A percentile compares a stretch with the other conserved stretches of the same genome.
phyloP scores from a whole-genome alignment of 176 grass and related monocot genomes.

The Oryza glumipatula region DNA sequence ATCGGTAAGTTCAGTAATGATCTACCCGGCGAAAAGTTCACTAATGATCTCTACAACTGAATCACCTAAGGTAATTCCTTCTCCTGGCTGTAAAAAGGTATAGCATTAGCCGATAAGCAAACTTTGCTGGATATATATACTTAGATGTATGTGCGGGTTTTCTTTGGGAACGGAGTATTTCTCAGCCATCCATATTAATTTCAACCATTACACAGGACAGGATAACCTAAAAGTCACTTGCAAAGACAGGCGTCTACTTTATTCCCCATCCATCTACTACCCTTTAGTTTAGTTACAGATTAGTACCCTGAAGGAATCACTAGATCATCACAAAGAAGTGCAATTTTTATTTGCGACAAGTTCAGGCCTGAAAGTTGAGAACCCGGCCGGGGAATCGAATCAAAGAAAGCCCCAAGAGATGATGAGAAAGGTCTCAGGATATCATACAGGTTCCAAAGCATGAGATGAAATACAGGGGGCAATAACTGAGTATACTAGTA shows the following conservation, averaged over 20 bases:
- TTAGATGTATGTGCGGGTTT: neutral
- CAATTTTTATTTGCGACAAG: constrained; percentile 32
- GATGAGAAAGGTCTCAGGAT: constrained; percentile 17
- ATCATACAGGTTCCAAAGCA: constrained; percentile 8
- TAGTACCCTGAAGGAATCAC: constrained; percentile 7
- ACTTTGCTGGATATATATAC: constrained; percentile 3
- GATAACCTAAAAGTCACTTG: neutral
- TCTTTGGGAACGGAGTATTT: neutral
- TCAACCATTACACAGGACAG: neutral
- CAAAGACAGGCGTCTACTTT: constrained; percentile 38
- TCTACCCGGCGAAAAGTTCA: neutral
- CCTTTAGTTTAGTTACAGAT: constrained; percentile 11
- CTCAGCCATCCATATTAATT: neutral
- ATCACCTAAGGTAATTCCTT: neutral
- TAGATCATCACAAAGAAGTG: constrained; percentile 23
- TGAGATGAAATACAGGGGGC: constrained; percentile 10
- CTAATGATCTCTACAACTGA: neutral
- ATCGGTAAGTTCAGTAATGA: neutral
- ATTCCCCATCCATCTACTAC: constrained; percentile 31
- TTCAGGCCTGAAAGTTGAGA: neutral
- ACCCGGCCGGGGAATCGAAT: constrained; percentile 29
- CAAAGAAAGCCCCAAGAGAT: neutral
- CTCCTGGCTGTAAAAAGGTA: neutral
- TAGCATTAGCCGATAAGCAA: neutral
- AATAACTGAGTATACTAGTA: constrained; percentile 20